Conservation (phyloP, 2,329 filamentous ascomycete species). For the Aspergillus calidoustus region DNA sequence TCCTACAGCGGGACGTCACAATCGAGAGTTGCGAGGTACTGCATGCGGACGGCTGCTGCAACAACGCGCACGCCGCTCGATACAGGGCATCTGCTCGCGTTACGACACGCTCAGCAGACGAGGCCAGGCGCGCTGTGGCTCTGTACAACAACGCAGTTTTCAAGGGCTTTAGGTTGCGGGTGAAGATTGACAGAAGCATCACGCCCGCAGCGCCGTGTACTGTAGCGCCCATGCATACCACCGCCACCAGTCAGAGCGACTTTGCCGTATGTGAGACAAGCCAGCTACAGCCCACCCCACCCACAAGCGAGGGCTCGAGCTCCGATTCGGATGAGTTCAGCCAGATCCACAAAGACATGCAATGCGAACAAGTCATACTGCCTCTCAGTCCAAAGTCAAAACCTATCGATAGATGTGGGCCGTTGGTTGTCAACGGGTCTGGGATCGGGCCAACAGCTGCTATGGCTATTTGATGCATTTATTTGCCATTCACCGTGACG, state of each 20-base stretch:
- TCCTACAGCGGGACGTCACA: constrained; percentile 35
- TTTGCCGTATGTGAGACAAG: neutral
- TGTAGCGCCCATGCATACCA: neutral
- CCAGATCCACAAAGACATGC: neutral
- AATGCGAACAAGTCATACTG: neutral
- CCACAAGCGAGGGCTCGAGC: neutral
- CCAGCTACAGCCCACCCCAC: constrained; percentile 10
- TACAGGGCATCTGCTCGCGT: constrained; percentile 34
- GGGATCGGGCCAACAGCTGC: constrained; percentile 27
- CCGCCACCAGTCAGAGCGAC: neutral
- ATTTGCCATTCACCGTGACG: neutral
- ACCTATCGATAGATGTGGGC: constrained; percentile 28
- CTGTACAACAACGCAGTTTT: constrained; percentile 41
- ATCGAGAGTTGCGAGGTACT: constrained; percentile 41
- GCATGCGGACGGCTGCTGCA: constrained; percentile 9
- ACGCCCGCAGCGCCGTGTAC: constrained; percentile 13
- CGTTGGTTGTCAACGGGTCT: constrained; percentile 42
- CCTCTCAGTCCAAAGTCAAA: constrained; percentile 1
- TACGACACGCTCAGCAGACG: constrained; percentile 39
- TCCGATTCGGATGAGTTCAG: constrained; percentile 9
- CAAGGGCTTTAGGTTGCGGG: constrained; percentile 38
- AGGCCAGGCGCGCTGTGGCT: constrained; percentile 40
- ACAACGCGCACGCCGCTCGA: constrained; percentile 27
- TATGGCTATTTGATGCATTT: constrained; percentile 18
- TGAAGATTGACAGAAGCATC: constrained; percentile 36